A percentile compares a stretch with the other conserved stretches of the same genome.
Conservation (phyloP, 2,329 filamentous ascomycete species). For the Fusarium continuum region DNA sequence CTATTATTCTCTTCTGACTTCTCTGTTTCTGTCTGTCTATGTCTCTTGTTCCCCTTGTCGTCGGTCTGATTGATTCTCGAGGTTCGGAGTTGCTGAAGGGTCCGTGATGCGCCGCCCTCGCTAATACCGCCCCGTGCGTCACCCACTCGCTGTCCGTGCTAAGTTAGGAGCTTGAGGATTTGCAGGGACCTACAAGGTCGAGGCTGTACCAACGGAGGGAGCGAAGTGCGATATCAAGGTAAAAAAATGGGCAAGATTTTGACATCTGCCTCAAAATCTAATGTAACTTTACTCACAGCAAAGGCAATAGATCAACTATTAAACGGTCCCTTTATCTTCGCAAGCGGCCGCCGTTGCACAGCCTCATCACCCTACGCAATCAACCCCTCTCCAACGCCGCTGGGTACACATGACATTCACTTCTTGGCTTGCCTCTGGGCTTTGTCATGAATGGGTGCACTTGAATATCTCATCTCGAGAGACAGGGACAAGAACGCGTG, state of each 20-base stretch:
- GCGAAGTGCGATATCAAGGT: not conserved
- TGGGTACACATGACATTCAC: slow-evolving; percentile 29
- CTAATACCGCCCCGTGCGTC: slow-evolving; percentile 38
- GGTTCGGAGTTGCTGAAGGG: slow-evolving; percentile 25
- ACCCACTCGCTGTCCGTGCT: slow-evolving; percentile 29
- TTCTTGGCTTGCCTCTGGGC: slow-evolving; percentile 22
- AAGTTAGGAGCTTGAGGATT: slow-evolving; percentile 17
- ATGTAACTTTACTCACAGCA: too few relatives aligned
- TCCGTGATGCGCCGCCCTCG: slow-evolving; percentile 32
- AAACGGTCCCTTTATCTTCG: not conserved
- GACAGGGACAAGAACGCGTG: slow-evolving; percentile 13
- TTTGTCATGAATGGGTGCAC: slow-evolving; percentile 2
- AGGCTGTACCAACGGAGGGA: not conserved
- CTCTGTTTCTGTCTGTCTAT: not conserved
- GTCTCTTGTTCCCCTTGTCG: not conserved
- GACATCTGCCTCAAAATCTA: too few relatives aligned
- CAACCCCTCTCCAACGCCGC: slow-evolving; percentile 34
- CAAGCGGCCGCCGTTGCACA: slow-evolving; percentile 38
- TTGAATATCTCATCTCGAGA: not conserved
- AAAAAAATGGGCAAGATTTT: too few relatives aligned
- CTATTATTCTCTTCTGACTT: not conserved
- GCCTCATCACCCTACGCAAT: slow-evolving; percentile 44
- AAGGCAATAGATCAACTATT: not conserved
- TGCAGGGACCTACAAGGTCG: slow-evolving; percentile 22
- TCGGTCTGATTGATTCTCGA: not conserved